Evolutionary conservation across 257 asterid species (phyloP).

Genomic region (Verbascum thapsus): DNA sequence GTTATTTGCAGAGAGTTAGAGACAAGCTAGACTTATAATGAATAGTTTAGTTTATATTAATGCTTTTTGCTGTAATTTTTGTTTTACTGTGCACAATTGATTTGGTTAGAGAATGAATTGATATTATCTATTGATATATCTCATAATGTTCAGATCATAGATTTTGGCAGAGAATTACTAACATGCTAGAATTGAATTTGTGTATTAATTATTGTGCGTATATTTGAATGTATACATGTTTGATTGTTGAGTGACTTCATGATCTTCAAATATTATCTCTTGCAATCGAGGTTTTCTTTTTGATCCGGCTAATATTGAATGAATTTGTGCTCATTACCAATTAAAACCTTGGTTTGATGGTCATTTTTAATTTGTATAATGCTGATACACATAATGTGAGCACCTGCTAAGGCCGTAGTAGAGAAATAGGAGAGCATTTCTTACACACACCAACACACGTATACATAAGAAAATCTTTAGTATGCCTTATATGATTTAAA

Average conservation of each 20-base stretch:
- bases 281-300: not conserved
- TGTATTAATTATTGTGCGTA: not conserved
- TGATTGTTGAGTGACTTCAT: conserved; percentile 1
- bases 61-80: conserved; percentile 1
- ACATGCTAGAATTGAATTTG: conserved; percentile 5
- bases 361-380: conserved; percentile 7
- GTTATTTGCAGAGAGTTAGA: conserved; percentile 14
- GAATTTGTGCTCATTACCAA: conserved; percentile 3
- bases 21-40: no score
- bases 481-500: conserved; percentile 24
- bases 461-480: not conserved
- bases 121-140: no score
- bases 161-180: conserved; percentile 9
- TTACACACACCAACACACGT: not conserved
- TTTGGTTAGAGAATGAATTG: no score
- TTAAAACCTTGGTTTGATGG: not conserved
- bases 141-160: not conserved
- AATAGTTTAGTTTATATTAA: no score
- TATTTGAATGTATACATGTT: not conserved
- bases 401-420: no score
- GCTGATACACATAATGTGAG: conserved; percentile 6
- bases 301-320: not conserved
- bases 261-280: conserved; percentile 13
- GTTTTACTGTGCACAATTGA: no score
- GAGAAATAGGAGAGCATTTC: no score